A percentile compares a stretch with the other conserved stretches of the same genome.
phyloP scores from a whole-genome alignment of 2,329 filamentous ascomycete genomes.

The Cercospora beticola region DNA sequence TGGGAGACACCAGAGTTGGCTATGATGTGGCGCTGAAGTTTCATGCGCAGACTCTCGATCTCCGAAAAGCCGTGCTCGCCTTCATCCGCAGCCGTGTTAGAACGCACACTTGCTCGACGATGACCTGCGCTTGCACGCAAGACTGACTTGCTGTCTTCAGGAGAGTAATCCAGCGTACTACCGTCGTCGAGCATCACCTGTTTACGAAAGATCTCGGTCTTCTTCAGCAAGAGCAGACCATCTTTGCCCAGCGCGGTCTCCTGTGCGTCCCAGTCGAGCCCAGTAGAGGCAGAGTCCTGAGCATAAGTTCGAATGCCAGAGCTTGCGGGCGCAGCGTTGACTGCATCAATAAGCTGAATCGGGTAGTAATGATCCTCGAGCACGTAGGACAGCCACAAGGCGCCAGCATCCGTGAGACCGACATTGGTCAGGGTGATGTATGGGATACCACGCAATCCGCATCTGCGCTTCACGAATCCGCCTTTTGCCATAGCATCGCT shows the following conservation, averaged over 20 bases:
- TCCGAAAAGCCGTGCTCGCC: conserved; percentile 33
- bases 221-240: conserved; percentile 38
- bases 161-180: conserved; percentile 8
- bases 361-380: conserved; percentile 43
- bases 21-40: conserved; percentile 43
- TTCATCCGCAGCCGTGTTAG: conserved; percentile 29
- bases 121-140: conserved; percentile 22
- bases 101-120: conserved; percentile 31
- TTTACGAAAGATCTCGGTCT: conserved; percentile 34
- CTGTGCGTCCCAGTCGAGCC: conserved; percentile 40
- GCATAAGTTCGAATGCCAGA: conserved; percentile 36
- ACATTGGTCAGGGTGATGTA: conserved; percentile 41
- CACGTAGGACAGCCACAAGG: conserved; percentile 44
- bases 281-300: conserved; percentile 33
- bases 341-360: conserved; percentile 36
- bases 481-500: conserved; percentile 24
- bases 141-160: not conserved
- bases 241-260: conserved; percentile 33
- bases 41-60: conserved; percentile 41
- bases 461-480: conserved; percentile 27
- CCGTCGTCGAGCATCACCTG: conserved; percentile 25
- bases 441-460: conserved; percentile 43
- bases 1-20: conserved; percentile 34
- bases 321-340: conserved; percentile 36
- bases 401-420: conserved; percentile 41